Conservation (phyloP, 2,329 filamentous ascomycete species). For the Venturia pyrina region DNA sequence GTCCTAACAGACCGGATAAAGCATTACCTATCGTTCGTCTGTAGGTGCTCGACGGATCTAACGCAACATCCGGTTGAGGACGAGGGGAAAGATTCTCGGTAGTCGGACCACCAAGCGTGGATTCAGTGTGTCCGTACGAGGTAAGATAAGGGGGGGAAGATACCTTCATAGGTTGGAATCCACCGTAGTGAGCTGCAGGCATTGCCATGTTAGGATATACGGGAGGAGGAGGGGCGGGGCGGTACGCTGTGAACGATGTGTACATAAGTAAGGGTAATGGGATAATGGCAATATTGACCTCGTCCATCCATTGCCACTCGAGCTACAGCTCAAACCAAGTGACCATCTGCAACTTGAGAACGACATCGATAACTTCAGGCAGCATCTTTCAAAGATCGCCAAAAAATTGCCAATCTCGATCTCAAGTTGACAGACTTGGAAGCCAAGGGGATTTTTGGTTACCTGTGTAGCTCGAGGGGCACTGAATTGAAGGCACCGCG, state of each 20-base stretch:
- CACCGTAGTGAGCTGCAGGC: slow-evolving; percentile 53
- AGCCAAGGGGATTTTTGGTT: too few species aligned
- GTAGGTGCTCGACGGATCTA: not conserved
- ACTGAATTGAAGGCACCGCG: slow-evolving; percentile 24
- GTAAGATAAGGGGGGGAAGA: not conserved
- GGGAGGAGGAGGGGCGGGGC: slow-evolving; percentile 75
- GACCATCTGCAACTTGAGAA: too few species aligned
- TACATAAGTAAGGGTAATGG: not conserved
- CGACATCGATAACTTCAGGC: too few species aligned
- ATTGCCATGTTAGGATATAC: slow-evolving; percentile 63
- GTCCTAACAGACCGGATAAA: not conserved
- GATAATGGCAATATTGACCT: not conserved
- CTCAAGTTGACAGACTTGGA: too few species aligned
- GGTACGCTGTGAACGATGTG: slow-evolving; percentile 43
- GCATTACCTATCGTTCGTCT: not conserved
- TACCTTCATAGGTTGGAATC: slow-evolving; percentile 60
- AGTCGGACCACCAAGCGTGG: not conserved
- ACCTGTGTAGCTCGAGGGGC: too few species aligned
- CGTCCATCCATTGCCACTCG: too few species aligned
- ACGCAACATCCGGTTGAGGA: not conserved
- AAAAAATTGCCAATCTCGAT: too few species aligned
- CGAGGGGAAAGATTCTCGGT: not conserved
- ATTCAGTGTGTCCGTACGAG: too few species aligned
- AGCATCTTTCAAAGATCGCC: too few species aligned
- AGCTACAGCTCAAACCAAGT: too few species aligned